A percentile compares a stretch with the other conserved stretches of the same genome.
Evolutionary conservation across 2,329 filamentous ascomycete genomes (phyloP).

Genomic region (Albifimbria verrucaria): DNA sequence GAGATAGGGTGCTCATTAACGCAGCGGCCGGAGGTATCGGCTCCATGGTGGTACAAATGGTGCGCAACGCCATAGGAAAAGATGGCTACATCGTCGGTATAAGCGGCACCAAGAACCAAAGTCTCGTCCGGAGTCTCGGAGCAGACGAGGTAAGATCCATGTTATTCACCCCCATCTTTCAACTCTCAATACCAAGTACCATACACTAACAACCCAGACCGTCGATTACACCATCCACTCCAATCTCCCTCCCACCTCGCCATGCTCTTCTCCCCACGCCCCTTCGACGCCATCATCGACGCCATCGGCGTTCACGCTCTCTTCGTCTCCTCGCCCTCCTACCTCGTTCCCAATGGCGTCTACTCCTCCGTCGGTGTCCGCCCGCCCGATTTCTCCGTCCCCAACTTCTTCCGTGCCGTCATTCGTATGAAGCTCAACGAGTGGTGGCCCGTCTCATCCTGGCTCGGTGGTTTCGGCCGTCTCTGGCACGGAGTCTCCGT

Average conservation of each 20-base stretch:
- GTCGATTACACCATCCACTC: conserved; percentile 38
- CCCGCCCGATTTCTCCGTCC: conserved; percentile 27
- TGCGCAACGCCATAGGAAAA: conserved; percentile 31
- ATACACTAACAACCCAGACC: conserved; percentile 20
- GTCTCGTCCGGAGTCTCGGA: conserved; percentile 42
- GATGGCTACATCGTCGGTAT: conserved; percentile 42
- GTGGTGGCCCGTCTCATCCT: conserved; percentile 30
- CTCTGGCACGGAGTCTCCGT: conserved; percentile 29
- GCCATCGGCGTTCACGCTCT: conserved; percentile 45
- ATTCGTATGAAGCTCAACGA: conserved; percentile 35
- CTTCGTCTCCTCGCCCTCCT: conserved; percentile 35
- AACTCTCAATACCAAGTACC: neutral
- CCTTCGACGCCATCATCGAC: conserved; percentile 46
- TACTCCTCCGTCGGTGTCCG: conserved; percentile 41
- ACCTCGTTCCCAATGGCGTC: conserved; percentile 31
- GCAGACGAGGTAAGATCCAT: conserved; percentile 41
- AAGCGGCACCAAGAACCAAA: conserved; percentile 44
- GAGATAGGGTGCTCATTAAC: conserved; percentile 43
- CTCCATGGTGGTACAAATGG: conserved; percentile 42
- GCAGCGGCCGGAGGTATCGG: conserved; percentile 51
- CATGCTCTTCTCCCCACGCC: conserved; percentile 21
- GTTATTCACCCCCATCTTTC: conserved; percentile 21
- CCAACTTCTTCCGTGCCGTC: conserved; percentile 25
- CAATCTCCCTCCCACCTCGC: conserved; percentile 32
- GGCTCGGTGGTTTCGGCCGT: conserved; percentile 35